Percentiles rank a stretch among this genome's conserved stretches.
phyloP scores from a whole-genome alignment of 306 rosid species.

The Sesbania bispinosa region DNA sequence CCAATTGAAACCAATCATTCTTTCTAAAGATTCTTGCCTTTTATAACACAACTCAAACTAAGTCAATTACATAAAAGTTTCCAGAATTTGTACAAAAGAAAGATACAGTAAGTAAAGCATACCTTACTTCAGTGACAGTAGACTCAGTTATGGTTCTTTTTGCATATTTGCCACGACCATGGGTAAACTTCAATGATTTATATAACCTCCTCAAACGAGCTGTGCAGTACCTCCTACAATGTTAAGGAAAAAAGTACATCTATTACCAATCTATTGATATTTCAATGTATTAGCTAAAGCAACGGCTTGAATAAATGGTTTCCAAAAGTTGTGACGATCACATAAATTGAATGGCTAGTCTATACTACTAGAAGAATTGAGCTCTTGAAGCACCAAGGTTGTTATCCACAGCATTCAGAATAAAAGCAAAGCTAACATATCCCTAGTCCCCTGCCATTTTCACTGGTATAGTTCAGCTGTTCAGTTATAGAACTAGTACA shows the following conservation, averaged over 20 bases:
- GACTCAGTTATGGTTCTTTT: slow-evolving; percentile 67
- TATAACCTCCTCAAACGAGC: slow-evolving; percentile 93
- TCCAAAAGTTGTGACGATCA: not conserved
- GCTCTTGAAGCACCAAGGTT: not conserved
- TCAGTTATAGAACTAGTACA: not conserved
- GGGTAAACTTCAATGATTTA: slow-evolving; percentile 92
- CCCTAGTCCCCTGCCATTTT: not conserved
- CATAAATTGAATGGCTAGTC: not conserved
- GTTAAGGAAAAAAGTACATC: not conserved
- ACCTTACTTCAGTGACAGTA: slow-evolving; percentile 90
- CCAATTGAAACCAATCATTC: not conserved
- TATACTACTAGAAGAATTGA: not conserved
- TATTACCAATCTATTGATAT: slow-evolving; percentile 14
- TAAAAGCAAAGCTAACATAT: not conserved
- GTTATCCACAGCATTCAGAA: not conserved
- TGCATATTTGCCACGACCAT: slow-evolving; percentile 91
- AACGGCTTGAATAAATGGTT: not conserved
- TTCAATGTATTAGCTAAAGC: not conserved
- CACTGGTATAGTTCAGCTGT: not conserved
- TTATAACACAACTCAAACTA: slow-evolving; percentile 1
- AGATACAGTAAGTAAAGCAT: not conserved
- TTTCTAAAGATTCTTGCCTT: slow-evolving; percentile 2
- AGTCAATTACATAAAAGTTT: not conserved
- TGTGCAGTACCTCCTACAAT: slow-evolving; percentile 83
- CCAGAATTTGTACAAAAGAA: not conserved